Evolutionary conservation across 2,329 filamentous ascomycete genomes (phyloP).

Genomic region (Penicillium nordicum): DNA sequence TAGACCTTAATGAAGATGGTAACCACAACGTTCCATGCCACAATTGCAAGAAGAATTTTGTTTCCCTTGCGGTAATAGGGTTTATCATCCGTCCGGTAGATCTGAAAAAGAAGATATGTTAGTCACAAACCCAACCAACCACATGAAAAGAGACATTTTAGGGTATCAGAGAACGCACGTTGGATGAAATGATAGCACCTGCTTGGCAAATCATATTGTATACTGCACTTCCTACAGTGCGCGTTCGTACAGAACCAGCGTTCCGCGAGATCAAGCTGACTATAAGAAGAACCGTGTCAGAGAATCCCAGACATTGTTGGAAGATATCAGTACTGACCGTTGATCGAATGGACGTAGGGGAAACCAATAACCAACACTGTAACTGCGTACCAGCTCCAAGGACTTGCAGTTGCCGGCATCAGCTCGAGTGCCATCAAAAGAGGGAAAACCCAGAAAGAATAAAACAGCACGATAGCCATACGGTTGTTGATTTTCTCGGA

Average conservation of each 20-base stretch:
- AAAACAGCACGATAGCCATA: constrained; percentile 49
- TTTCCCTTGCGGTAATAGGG: constrained; percentile 57
- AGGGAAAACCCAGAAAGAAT: constrained; percentile 52
- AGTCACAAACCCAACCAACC: not conserved
- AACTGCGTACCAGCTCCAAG: constrained; percentile 51
- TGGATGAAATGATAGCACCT: constrained; percentile 28
- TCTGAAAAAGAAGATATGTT: constrained; percentile 30
- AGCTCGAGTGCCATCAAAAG: constrained; percentile 49
- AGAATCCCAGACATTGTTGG: not conserved
- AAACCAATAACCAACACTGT: constrained; percentile 39
- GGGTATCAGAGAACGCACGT: constrained; percentile 16
- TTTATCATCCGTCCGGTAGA: constrained; percentile 50
- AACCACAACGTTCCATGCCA: constrained; percentile 45
- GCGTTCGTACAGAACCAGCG: constrained; percentile 30
- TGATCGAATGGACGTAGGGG: constrained; percentile 54
- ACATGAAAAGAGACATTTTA: not conserved
- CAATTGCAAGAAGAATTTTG: constrained; percentile 52
- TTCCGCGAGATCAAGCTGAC: constrained; percentile 26
- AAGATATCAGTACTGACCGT: constrained; percentile 22
- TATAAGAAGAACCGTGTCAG: not conserved
- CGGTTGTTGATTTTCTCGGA: constrained; percentile 53
- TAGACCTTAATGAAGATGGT: constrained; percentile 48
- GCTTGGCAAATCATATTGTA: constrained; percentile 39
- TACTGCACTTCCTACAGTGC: constrained; percentile 28
- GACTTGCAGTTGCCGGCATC: constrained; percentile 42